Conservation (phyloP, 1,139 yeast genomes). For the Blastobotrys buckinghamii region DNA sequence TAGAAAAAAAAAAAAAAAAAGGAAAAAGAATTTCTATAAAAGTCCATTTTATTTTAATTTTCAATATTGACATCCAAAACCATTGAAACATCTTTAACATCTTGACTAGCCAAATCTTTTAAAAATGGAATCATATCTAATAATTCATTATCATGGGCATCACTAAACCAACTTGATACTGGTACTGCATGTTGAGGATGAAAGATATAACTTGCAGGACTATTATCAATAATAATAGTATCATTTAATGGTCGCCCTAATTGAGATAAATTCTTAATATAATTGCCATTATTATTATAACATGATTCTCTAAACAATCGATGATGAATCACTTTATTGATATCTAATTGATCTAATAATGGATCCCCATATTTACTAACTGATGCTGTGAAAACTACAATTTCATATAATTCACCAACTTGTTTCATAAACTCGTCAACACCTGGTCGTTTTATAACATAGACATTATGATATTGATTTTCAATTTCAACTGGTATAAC, state of each 20-base stretch:
- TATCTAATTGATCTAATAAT: slow-evolving; percentile 77
- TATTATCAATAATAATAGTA: slow-evolving; percentile 86
- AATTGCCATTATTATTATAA: slow-evolving; percentile 80
- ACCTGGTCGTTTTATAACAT: slow-evolving; percentile 95
- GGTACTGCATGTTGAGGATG: slow-evolving; percentile 99
- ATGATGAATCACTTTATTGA: slow-evolving; percentile 71
- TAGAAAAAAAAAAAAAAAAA: too few relatives aligned
- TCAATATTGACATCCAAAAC: slow-evolving; percentile 60
- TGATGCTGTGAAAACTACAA: slow-evolving; percentile 94
- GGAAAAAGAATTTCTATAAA: not conserved
- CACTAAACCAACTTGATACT: slow-evolving; percentile 98
- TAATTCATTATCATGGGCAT: slow-evolving; percentile 92
- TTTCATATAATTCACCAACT: slow-evolving; percentile 86
- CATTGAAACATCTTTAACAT: slow-evolving; percentile 74
- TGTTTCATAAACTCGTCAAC: slow-evolving; percentile 84
- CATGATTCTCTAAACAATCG: slow-evolving; percentile 87
- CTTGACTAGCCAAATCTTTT: slow-evolving; percentile 64
- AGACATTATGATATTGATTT: slow-evolving; percentile 85
- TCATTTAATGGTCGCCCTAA: slow-evolving; percentile 88
- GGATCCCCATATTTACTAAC: slow-evolving; percentile 97
- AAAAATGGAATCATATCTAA: slow-evolving; percentile 85
- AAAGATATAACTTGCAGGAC: slow-evolving; percentile 94
- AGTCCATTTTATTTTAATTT: not conserved
- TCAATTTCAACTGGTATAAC: slow-evolving; percentile 92
- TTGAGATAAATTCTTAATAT: slow-evolving; percentile 87